Percentiles rank a stretch among this genome's conserved stretches.
phyloP scores from a whole-genome alignment of 805 yeast genomes.

The Isabelozyma pseudorhagii region DNA sequence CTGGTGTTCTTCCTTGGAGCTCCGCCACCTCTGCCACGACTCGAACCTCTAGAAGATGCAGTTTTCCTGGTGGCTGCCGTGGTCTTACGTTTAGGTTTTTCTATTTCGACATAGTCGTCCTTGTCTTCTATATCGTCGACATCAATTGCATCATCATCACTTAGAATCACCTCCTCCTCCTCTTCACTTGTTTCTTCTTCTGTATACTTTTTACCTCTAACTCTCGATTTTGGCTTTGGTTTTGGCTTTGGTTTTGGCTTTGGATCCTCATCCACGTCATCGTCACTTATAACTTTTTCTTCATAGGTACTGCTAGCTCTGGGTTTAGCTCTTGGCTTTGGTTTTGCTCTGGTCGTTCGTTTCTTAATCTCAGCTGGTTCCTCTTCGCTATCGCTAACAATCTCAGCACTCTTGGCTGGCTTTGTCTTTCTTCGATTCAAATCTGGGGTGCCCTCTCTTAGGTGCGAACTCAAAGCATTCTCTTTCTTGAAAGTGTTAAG shows the following conservation, averaged over 20 bases:
- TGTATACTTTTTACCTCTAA: not conserved
- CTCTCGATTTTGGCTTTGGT: not conserved
- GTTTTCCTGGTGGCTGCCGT: not conserved
- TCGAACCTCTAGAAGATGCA: not conserved
- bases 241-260: not conserved
- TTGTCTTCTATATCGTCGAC: slow-evolving; percentile 9
- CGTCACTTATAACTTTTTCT: not conserved
- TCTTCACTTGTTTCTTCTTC: slow-evolving; percentile 5
- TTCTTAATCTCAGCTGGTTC: not conserved
- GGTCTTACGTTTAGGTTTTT: not conserved
- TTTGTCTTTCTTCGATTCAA: no score
- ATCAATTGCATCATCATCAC: slow-evolving; percentile 9
- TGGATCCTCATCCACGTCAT: slow-evolving; percentile 2
- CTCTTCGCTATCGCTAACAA: not conserved
- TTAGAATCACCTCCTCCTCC: slow-evolving; percentile 13
- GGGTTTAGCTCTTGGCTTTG: not conserved
- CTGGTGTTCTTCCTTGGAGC: slow-evolving; percentile 1
- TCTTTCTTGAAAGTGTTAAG: slow-evolving; percentile 36
- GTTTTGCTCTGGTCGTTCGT: not conserved
- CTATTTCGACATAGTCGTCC: slow-evolving; percentile 11
- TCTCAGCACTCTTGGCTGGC: not conserved
- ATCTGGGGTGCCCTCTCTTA: not conserved
- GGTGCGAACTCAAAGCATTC: not conserved
- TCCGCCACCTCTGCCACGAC: not conserved
- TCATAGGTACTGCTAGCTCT: not conserved